phyloP scores from a whole-genome alignment of 2,329 filamentous ascomycete species.

The Nemania diffusa region DNA sequence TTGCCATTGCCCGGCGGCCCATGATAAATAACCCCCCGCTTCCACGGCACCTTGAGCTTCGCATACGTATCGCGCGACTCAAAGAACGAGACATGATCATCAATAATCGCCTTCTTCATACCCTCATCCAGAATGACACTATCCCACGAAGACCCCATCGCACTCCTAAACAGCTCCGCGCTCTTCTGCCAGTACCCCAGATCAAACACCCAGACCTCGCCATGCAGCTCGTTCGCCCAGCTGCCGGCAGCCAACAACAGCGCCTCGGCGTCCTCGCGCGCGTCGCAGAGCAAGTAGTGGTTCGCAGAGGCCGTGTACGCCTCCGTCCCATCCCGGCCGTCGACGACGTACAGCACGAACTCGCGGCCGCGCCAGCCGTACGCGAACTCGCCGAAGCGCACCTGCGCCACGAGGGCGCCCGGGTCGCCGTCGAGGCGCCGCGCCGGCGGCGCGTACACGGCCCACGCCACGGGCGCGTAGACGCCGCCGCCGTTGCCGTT shows the following conservation, averaged over 20 bases:
- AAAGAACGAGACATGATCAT: constrained; percentile 74
- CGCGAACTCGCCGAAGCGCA: constrained; percentile 56
- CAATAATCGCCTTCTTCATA: constrained; percentile 72
- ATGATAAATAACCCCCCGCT: constrained; percentile 75
- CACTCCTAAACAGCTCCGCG: constrained; percentile 66
- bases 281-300: constrained; percentile 54
- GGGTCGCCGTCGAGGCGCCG: constrained; percentile 55
- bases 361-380: constrained; percentile 56
- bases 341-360: constrained; percentile 57
- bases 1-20: constrained; percentile 74
- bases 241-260: constrained; percentile 65
- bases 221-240: constrained; percentile 67
- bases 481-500: constrained; percentile 53
- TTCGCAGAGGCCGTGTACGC: constrained; percentile 49
- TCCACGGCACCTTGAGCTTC: constrained; percentile 74
- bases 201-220: constrained; percentile 75
- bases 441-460: no score
- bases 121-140: constrained; percentile 72
- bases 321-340: constrained; percentile 53
- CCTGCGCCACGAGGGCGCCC: constrained; percentile 49
- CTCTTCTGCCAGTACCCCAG: constrained; percentile 71
- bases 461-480: no score
- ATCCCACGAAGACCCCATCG: constrained; percentile 68
- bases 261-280: constrained; percentile 54
- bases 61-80: constrained; percentile 67